These are phyloP conservation scores for Rhododendron ovatum DNA, from an alignment of 148 eudicot genomes.

Conservation along the genomic window DNA sequence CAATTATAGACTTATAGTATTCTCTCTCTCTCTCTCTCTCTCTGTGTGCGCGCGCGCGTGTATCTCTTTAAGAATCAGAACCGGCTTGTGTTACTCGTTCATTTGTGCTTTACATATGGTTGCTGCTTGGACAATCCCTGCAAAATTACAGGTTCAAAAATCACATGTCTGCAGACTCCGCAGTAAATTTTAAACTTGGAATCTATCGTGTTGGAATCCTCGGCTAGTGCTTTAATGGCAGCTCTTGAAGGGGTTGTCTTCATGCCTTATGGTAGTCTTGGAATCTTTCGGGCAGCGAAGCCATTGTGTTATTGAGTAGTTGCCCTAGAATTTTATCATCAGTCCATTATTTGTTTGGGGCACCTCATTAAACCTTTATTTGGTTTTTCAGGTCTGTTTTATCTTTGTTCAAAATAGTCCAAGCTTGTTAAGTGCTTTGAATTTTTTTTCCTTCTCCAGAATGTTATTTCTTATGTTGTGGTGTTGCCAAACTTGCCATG, in stretches of 20 bases:
- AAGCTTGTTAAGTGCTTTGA: background rate
- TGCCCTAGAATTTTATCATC: background rate
- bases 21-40: background rate
- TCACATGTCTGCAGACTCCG: background rate
- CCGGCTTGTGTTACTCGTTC: background rate
- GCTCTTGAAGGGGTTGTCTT: background rate
- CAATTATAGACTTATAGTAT: background rate
- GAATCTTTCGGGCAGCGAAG: background rate
- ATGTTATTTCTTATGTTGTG: background rate
- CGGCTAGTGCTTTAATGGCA: background rate
- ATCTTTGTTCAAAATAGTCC: background rate
- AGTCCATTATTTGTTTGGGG: background rate
- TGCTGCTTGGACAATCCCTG: background rate
- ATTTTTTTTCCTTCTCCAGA: background rate
- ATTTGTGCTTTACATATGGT: background rate
- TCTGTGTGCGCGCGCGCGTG: background rate
- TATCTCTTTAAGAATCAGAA: background rate
- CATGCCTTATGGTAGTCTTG: background rate
- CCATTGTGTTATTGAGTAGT: background rate
- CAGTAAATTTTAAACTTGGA: background rate
- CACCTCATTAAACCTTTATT: background rate
- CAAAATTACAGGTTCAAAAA: background rate
- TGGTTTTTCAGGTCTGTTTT: background rate
- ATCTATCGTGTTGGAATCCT: background rate
- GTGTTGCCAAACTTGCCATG: background rate